Evolutionary conservation across 306 rosid species (phyloP).

Genomic region (Elaeagnus macrophylla): DNA sequence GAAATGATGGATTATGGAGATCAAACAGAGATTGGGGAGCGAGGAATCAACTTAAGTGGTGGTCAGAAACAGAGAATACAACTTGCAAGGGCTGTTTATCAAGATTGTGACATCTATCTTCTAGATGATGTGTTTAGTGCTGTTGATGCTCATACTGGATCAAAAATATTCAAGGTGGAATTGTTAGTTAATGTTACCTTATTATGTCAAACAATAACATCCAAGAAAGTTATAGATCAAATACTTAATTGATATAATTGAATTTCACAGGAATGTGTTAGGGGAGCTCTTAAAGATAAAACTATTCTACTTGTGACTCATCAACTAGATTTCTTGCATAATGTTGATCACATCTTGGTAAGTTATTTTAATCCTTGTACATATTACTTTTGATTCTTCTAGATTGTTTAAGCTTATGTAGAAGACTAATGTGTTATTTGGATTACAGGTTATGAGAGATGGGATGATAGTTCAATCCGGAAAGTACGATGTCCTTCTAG

Average conservation of each 20-base stretch:
- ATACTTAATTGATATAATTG: not conserved
- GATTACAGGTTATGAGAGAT: constrained; percentile 73
- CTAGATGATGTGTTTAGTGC: constrained; percentile 96
- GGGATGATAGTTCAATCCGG: constrained; percentile 80
- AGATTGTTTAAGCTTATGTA: too few relatives aligned
- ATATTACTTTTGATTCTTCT: not conserved
- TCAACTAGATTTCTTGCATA: constrained; percentile 96
- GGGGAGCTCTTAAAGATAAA: constrained; percentile 70
- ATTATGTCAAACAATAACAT: not conserved
- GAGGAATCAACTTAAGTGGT: constrained; percentile 93
- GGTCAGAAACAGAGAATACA: constrained; percentile 97
- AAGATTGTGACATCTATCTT: constrained; percentile 77
- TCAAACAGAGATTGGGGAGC: constrained; percentile 96
- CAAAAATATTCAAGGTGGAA: constrained; percentile 80
- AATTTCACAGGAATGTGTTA: constrained; percentile 72
- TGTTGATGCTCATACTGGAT: constrained; percentile 96
- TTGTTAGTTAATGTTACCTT: not conserved
- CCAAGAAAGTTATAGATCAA: not conserved
- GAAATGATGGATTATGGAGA: constrained; percentile 93
- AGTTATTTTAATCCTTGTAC: constrained; percentile 11
- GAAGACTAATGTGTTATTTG: not conserved
- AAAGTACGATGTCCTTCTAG: constrained; percentile 51
- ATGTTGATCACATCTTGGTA: constrained; percentile 76
- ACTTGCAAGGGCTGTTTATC: constrained; percentile 90
- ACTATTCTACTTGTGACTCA: constrained; percentile 84